Conservation (phyloP, 495 filamentous ascomycete genomes). For the Penicillium flavigenum region DNA sequence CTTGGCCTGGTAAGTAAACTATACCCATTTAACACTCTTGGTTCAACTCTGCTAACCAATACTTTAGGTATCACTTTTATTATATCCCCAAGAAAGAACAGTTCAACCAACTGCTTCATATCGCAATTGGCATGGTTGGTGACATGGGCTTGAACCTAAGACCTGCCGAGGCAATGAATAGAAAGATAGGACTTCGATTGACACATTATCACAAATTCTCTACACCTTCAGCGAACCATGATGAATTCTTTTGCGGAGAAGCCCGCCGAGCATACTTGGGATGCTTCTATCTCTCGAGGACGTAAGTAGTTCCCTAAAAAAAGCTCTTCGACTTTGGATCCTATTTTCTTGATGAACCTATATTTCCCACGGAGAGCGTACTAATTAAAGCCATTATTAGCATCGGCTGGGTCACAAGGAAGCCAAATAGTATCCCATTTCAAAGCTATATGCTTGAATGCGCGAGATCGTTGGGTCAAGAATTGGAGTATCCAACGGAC, state of each 20-base stretch:
- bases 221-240: background rate
- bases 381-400: background rate
- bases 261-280: background rate
- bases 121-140: background rate
- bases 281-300: background rate
- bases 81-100: background rate
- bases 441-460: slow-evolving; percentile 4
- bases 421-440: background rate
- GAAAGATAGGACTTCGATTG: background rate
- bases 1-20: background rate
- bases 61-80: background rate
- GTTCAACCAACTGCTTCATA: background rate
- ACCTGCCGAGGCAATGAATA: background rate
- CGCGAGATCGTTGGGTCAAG: background rate
- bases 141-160: background rate
- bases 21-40: background rate
- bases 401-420: background rate
- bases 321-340: background rate
- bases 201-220: background rate
- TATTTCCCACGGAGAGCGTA: background rate
- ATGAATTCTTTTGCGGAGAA: background rate
- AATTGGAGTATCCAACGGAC: background rate
- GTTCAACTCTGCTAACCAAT: background rate
- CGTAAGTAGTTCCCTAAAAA: background rate
- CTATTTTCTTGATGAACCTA: background rate